Base-by-base conservation (phyloP, 2,329 filamentous ascomycete genomes). In the Hypoxylon rubiginosum region DNA sequence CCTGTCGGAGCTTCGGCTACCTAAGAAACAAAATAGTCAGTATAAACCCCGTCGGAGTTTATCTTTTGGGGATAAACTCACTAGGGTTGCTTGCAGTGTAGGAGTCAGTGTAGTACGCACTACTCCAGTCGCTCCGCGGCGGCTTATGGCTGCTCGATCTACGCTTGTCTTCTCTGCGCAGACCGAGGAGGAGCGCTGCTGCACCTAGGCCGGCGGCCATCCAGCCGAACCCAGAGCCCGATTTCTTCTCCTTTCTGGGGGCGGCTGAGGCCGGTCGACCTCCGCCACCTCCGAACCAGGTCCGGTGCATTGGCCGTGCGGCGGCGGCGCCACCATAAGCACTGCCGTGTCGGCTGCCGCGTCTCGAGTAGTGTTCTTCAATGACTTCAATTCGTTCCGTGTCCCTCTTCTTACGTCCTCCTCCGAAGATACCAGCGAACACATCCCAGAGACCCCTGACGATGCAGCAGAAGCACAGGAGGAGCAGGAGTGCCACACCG, bases 401-500 rank as follows among this genome's bases (percentile, higher is more conserved):
- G 57, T 79, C 79, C 69, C 79, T 79, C 71, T 82, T 82, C 73
- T 83, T 84, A 71, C 82, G 82, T 71, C 82, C 82, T 72, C 88
- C 84, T 45, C 88, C 75, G 69, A 92, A 87, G 71, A 92, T 77
- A 52, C 85, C 86, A 53, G 88, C 77, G 43, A 89, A 72, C 32
- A 82, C 84, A 68, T 87, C 83, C 84, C 88, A 91, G 46, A 90
- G 80, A 13, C 87, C 87, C 69, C 86, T 84, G 63, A 86, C 84
- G 64, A 90, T 89, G 82, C 91, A 92, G 84, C 89, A 94, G 81
- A 92, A 89, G 83, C 91, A 93, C 74, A 94, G 80, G 7, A 92
- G 84, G 4, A 90, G 81, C 21, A 94, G 85, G 2, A 94, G 82
- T 43, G 85, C 79, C 36, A 93, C 83, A 67, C 90, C 92, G 13